Conservation (phyloP, 306 rosid genomes). For the Cicer arietinum region DNA sequence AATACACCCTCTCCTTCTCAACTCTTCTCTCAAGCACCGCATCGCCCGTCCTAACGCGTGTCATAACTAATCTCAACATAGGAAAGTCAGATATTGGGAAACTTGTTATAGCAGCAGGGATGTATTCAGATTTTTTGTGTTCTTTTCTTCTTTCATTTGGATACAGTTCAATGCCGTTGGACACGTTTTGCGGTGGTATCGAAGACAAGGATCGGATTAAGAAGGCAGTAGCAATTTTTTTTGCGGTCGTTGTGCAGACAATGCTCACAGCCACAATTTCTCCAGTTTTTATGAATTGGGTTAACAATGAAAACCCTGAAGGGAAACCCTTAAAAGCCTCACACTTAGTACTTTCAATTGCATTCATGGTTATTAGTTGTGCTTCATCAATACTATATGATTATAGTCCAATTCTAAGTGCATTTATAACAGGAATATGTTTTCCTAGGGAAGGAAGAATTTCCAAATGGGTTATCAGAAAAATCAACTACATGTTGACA, state of each 20-base stretch:
- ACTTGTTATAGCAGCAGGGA: slow-evolving; percentile 82
- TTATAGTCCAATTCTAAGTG: slow-evolving; percentile 77
- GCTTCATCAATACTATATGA: slow-evolving; percentile 62
- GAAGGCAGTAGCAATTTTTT: slow-evolving; percentile 40
- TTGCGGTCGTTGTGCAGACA: slow-evolving; percentile 55
- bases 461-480: slow-evolving; percentile 79
- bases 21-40: slow-evolving; percentile 74
- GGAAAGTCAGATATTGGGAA: slow-evolving; percentile 93
- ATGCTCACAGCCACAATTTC: slow-evolving; percentile 64
- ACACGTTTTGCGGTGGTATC: background rate
- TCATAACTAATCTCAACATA: slow-evolving; percentile 71
- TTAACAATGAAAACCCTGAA: slow-evolving; percentile 89
- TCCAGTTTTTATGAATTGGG: slow-evolving; percentile 81
- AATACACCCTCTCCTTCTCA: slow-evolving; percentile 63
- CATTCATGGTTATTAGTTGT: slow-evolving; percentile 73
- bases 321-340: slow-evolving; percentile 92
- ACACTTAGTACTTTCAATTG: slow-evolving; percentile 77
- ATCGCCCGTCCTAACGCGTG: slow-evolving; percentile 82
- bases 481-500: slow-evolving; percentile 69
- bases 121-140: slow-evolving; percentile 80
- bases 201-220: background rate
- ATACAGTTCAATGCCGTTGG: slow-evolving; percentile 58
- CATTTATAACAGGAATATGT: slow-evolving; percentile 82
- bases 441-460: slow-evolving; percentile 84
- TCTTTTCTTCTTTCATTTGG: slow-evolving; percentile 68